Evolutionary conservation across 2,329 filamentous ascomycete species (phyloP).

Genomic region (Cercospora beticola): DNA sequence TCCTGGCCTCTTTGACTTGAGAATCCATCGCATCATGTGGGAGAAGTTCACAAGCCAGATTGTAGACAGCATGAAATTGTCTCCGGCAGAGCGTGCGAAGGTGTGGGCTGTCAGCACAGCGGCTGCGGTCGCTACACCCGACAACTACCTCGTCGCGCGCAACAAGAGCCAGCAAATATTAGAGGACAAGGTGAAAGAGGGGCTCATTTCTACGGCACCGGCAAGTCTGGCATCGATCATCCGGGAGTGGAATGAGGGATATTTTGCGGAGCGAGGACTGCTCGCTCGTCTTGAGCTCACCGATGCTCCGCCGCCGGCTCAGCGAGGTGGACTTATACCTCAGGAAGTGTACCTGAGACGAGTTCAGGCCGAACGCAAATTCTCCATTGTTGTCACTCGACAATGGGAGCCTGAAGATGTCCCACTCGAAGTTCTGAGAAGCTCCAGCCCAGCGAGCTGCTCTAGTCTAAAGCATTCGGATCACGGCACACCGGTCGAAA

Average conservation of each 20-base stretch:
- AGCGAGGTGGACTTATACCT: slow-evolving; percentile 19
- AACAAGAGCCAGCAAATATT: slow-evolving; percentile 23
- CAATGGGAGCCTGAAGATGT: slow-evolving; percentile 17
- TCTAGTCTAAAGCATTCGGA: background rate
- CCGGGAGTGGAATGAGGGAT: slow-evolving; percentile 29
- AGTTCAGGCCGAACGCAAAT: slow-evolving; percentile 28
- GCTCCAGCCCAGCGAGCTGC: background rate
- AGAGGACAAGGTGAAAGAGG: slow-evolving; percentile 28
- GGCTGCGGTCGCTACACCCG: slow-evolving; percentile 16
- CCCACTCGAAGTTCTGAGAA: background rate
- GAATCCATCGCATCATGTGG: slow-evolving; percentile 29
- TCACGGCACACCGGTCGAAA: background rate
- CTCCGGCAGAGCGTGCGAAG: slow-evolving; percentile 24
- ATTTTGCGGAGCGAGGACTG: slow-evolving; percentile 29
- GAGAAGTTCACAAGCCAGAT: slow-evolving; percentile 28
- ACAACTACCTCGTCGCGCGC: slow-evolving; percentile 15
- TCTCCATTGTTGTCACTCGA: slow-evolving; percentile 28
- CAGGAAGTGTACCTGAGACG: slow-evolving; percentile 21
- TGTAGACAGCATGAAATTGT: slow-evolving; percentile 23
- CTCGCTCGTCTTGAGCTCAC: slow-evolving; percentile 26
- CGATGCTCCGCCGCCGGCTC: slow-evolving; percentile 20
- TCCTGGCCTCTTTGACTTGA: slow-evolving; percentile 28
- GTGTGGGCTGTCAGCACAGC: slow-evolving; percentile 23
- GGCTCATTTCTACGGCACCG: slow-evolving; percentile 20
- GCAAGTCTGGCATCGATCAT: slow-evolving; percentile 25